Evolutionary conservation across 495 filamentous ascomycete genomes (phyloP), one percentile per base, ranked within the genome.

Genomic region (Mycothermus thermophilus): DNA sequence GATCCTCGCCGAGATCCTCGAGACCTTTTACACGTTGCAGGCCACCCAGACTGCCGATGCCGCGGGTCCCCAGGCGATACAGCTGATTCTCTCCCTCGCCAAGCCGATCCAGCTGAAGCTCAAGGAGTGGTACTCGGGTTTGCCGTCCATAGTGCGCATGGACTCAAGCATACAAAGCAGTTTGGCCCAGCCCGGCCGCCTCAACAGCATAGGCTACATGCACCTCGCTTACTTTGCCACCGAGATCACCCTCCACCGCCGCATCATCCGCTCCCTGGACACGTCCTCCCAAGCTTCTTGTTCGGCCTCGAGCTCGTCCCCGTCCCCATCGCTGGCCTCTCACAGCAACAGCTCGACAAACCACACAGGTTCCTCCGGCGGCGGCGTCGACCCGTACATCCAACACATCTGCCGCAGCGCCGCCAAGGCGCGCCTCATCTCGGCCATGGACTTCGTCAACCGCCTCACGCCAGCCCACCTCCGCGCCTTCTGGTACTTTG

Each of bases 331-430:
- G n/a, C n/a, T n/a, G n/a, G n/a, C n/a, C n/a, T n/a, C n/a, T n/a
- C n/a, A n/a, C n/a, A n/a, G n/a, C n/a, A n/a, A n/a, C n/a, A n/a
- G n/a, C n/a, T n/a, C n/a, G 22, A 26, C 30, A n/a, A 16, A 7
- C 30, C 9, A 8, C 5, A 31, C 16, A 14, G 14, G 8, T 16
- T 15, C 32, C 21, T 3, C 18, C 10, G 34, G 32, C 20, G 38
- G 43, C 15, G 41, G 59, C 21, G 55, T 69, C 11, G 75, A 83
- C 46, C 71, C 79, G 0, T 80, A 84, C 53, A 74, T 94, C 30
- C 72, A 86, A 12, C 85, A 94, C 62, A 94, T 96, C 50, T 95
- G 87, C 59, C 90, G 90, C 34, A 86, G 79, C 16, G 90, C 90
- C 14, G 82, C 83, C 37, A 81, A 84, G 48, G 81, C 83, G 2